phyloP scores from a whole-genome alignment of 768 basidiomycete genomes.

The Mycena metata region DNA sequence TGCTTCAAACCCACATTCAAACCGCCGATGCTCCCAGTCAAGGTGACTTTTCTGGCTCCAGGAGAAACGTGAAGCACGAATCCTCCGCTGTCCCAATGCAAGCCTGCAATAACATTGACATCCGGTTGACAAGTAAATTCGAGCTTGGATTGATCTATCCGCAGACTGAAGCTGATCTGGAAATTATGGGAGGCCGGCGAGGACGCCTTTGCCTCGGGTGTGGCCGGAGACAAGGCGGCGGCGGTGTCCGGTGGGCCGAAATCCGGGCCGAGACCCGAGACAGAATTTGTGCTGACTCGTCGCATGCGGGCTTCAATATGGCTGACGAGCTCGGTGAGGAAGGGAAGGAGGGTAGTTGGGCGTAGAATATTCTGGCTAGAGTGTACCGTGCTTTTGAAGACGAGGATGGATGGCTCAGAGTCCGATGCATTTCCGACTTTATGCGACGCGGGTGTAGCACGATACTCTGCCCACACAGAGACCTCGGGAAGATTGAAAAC shows the following conservation, averaged over 20 bases:
- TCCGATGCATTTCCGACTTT: constrained; percentile 50
- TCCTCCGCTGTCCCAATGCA: constrained; percentile 96
- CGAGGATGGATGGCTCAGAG: constrained; percentile 69
- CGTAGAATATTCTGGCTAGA: constrained; percentile 88
- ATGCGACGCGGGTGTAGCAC: constrained; percentile 64
- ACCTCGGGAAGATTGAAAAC: constrained; percentile 81
- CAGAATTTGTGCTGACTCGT: too few relatives aligned
- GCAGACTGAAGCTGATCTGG: constrained; percentile 87
- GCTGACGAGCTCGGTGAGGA: constrained; percentile 81
- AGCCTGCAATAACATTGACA: constrained; percentile 89
- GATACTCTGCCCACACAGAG: constrained; percentile 88
- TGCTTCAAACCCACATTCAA: constrained; percentile 87
- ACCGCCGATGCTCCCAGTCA: constrained; percentile 86
- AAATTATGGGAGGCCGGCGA: constrained; percentile 49
- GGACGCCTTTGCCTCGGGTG: constrained; percentile 29
- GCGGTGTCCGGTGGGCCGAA: constrained; percentile 16
- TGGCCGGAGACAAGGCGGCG: constrained; percentile 24
- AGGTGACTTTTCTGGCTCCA: constrained; percentile 75
- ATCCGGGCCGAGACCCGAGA: constrained; percentile 40
- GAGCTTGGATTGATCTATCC: constrained; percentile 91
- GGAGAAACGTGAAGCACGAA: constrained; percentile 86
- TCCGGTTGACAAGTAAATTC: constrained; percentile 91
- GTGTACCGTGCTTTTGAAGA: constrained; percentile 91
- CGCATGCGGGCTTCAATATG: constrained; percentile 81
- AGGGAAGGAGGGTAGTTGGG: constrained; percentile 83